phyloP scores from a whole-genome alignment of 73 alveolate genomes.

The Uronychia setigera region DNA sequence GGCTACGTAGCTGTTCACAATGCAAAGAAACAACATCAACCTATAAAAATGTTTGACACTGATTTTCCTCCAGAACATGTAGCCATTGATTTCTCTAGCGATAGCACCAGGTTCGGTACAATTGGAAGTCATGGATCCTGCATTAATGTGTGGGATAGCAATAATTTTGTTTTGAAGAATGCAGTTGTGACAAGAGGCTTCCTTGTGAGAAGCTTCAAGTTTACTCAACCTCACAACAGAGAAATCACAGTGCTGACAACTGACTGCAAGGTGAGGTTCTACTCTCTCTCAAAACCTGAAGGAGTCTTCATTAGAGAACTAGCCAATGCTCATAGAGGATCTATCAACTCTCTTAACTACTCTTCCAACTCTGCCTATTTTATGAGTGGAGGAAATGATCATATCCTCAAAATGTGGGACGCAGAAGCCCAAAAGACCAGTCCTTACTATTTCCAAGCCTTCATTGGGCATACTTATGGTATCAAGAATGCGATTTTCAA shows the following conservation, averaged over 20 bases:
- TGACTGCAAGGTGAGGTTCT: constrained; percentile 36
- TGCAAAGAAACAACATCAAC: constrained; percentile 71
- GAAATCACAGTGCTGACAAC: constrained; percentile 44
- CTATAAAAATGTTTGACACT: constrained; percentile 74
- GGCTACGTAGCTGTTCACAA: constrained; percentile 73
- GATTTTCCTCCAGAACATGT: constrained; percentile 71
- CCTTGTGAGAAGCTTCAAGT: constrained; percentile 26
- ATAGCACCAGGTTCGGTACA: constrained; percentile 46
- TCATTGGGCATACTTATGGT: constrained; percentile 90
- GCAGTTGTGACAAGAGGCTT: constrained; percentile 12
- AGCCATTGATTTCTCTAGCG: constrained; percentile 47
- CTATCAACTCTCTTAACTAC: constrained; percentile 59
- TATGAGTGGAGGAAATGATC: constrained; percentile 87
- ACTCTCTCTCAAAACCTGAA: constrained; percentile 59
- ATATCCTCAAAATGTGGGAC: constrained; percentile 87
- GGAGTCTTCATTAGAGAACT: constrained; percentile 81
- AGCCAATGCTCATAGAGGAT: constrained; percentile 76
- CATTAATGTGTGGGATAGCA: constrained; percentile 55
- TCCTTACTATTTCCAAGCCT: constrained; percentile 81
- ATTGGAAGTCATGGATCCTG: constrained; percentile 60
- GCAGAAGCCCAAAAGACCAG: constrained; percentile 71
- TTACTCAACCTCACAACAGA: constrained; percentile 37
- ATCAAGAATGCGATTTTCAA: constrained; percentile 67
- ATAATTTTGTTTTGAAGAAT: constrained; percentile 27
- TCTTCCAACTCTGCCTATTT: constrained; percentile 75